Base-by-base conservation (phyloP, 495 filamentous ascomycete genomes). In the Bryoglossum gracile region DNA sequence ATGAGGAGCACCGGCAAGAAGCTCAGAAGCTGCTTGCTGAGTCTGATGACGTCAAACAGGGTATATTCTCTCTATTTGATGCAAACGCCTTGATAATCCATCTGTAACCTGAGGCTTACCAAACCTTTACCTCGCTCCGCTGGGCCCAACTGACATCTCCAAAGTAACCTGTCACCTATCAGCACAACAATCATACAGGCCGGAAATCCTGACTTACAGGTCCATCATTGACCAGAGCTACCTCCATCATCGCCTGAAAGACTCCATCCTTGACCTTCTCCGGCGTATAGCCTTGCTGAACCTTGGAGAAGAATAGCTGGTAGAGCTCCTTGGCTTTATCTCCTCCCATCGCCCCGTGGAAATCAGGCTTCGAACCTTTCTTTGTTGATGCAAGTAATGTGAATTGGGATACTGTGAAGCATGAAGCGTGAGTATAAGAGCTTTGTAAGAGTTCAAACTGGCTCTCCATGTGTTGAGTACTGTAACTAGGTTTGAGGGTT, bases 201-300 rank as follows among this genome's bases (percentile, higher is more conserved):
- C 17, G 26, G 28, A 33, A 18, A 24, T 19, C 6, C 14, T 23
- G 52, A 48, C 87, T 78, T 75, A 95, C 90, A 63, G 90, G 90
- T 48, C 90, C 91, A 62, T 97, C 90, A 57, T 97, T 97, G 28
- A 94, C 82, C 19, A 95, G 62, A 50, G 86, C 85, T 49, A 96
- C 92, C 58, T 96, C 85, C 57, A 60, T 99, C 89, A 95, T 95
- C 43, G 94, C 92, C 58, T 95, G 90, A 63, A 97, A 99, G 28
- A 95, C 81, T 11, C 94, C 94, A 61, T 97, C 84, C 60, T 94
- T 89, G 50, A 99, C 89, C 54, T 77, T 84, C 13, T 89, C 87
- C 6, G 78, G 63, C 3, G 68, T 63, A 62, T 97, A 94, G 3
- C 77, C 66, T 54, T 84, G 75, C 51, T 84, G 73, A 19, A 95